A percentile compares a stretch with the other conserved stretches of the same genome.
phyloP scores from a whole-genome alignment of 345 rosid genomes.

The Dipteronia dyeriana region DNA sequence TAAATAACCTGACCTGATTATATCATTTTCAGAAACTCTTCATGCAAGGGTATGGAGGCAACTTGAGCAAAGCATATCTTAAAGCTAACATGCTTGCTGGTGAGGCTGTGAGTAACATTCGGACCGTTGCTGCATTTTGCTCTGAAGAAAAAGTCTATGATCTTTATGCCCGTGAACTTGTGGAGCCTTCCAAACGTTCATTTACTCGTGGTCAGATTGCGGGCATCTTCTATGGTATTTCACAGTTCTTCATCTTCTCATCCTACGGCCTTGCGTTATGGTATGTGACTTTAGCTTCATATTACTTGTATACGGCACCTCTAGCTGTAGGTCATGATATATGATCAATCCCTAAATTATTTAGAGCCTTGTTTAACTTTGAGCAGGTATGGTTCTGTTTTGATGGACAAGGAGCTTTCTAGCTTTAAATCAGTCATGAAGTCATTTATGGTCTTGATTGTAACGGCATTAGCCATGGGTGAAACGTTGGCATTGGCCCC shows the following conservation, averaged over 20 bases:
- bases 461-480: slow-evolving; percentile 97
- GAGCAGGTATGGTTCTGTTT: slow-evolving; percentile 85
- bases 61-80: slow-evolving; percentile 90
- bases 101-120: slow-evolving; percentile 91
- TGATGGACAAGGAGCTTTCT: slow-evolving; percentile 83
- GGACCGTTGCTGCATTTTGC: slow-evolving; percentile 94
- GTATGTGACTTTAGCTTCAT: slow-evolving; percentile 40
- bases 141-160: slow-evolving; percentile 82
- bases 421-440: slow-evolving; percentile 87
- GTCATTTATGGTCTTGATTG: slow-evolving; percentile 91
- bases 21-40: slow-evolving; percentile 70
- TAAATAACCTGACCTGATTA: background rate
- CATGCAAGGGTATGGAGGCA: slow-evolving; percentile 96
- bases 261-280: slow-evolving; percentile 94
- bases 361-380: slow-evolving; percentile 16
- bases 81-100: slow-evolving; percentile 96
- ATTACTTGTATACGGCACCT: background rate
- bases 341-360: background rate
- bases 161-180: slow-evolving; percentile 73
- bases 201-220: slow-evolving; percentile 92
- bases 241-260: slow-evolving; percentile 98
- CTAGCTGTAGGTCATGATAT: background rate
- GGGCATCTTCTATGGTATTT: slow-evolving; percentile 82
- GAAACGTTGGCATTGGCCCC: slow-evolving; percentile 90
- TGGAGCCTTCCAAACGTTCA: slow-evolving; percentile 75